Percentiles rank a stretch among this genome's conserved stretches.
Conservation (phyloP, 73 alveolate species). For the Paraurostyla sp. region DNA sequence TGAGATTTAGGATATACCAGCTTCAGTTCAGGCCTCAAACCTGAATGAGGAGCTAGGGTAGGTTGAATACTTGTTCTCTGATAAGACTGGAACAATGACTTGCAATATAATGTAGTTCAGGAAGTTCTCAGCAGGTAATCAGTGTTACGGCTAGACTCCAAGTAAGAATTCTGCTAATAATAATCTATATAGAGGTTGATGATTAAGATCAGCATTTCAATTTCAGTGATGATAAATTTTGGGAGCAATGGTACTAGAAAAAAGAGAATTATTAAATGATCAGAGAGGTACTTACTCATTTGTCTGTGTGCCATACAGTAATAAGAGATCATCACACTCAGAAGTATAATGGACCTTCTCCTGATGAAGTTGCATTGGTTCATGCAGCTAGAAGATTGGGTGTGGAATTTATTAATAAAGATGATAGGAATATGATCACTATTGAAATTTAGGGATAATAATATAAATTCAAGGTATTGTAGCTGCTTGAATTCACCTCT, state of each 20-base stretch:
- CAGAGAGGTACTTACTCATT: conserved; percentile 22
- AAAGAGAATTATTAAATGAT: conserved; percentile 26
- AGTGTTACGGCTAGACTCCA: conserved; percentile 62
- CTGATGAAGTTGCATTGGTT: conserved; percentile 94
- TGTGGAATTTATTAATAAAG: conserved; percentile 67
- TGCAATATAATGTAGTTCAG: conserved; percentile 92
- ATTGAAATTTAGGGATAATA: conserved; percentile 74
- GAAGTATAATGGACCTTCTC: conserved; percentile 85
- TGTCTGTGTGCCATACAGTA: conserved; percentile 85
- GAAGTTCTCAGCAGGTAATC: conserved; percentile 69
- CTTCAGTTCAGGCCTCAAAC: conserved; percentile 78
- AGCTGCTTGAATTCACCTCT: conserved; percentile 88
- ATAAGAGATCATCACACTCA: conserved; percentile 74
- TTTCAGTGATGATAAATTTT: conserved; percentile 1
- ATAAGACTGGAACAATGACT: conserved; percentile 97
- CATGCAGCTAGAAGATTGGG: conserved; percentile 82
- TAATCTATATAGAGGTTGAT: background rate
- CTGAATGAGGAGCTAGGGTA: conserved; percentile 95
- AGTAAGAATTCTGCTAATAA: background rate
- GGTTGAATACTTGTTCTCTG: conserved; percentile 87
- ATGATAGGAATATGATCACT: conserved; percentile 54
- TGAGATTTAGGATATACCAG: conserved; percentile 53
- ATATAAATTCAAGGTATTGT: conserved; percentile 74
- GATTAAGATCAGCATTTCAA: conserved; percentile 38
- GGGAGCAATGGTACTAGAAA: background rate